Conservation (phyloP, 2,329 filamentous ascomycete species). For the Ophiostoma ips region DNA sequence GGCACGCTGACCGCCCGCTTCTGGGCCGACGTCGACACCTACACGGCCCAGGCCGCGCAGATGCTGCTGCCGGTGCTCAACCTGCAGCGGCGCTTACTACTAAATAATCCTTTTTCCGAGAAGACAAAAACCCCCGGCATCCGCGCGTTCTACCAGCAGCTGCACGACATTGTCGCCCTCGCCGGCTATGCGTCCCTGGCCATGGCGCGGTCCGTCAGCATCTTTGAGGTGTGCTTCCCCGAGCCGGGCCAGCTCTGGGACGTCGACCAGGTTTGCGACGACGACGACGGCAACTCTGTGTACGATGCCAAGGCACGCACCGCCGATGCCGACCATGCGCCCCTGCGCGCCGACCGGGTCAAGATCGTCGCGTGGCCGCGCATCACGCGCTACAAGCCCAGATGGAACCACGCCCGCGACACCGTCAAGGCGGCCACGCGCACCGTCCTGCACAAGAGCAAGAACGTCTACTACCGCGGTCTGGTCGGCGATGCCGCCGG, state of each 20-base stretch:
- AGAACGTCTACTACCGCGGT: slow-evolving; percentile 20
- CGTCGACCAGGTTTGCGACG: slow-evolving; percentile 12
- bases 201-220: slow-evolving; percentile 18
- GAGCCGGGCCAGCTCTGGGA: slow-evolving; percentile 17
- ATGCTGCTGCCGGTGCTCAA: slow-evolving; percentile 25
- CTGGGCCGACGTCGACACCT: slow-evolving; percentile 24
- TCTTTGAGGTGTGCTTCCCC: slow-evolving; percentile 20
- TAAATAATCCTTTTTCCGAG: no score
- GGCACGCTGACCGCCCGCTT: slow-evolving; percentile 20
- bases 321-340: not conserved
- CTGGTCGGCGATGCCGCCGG: not conserved
- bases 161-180: slow-evolving; percentile 21
- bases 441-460: slow-evolving; percentile 16
- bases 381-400: slow-evolving; percentile 17
- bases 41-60: slow-evolving; percentile 20
- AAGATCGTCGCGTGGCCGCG: slow-evolving; percentile 21
- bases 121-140: not conserved
- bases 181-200: slow-evolving; percentile 20
- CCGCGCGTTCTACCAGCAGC: slow-evolving; percentile 18
- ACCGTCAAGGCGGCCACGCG: slow-evolving; percentile 11
- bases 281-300: not conserved
- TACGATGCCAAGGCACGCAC: not conserved
- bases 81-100: slow-evolving; percentile 15
- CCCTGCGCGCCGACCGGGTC: slow-evolving; percentile 17
- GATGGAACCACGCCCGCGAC: slow-evolving; percentile 4